Percentiles rank a stretch among this genome's conserved stretches.
phyloP scores from a whole-genome alignment of 768 basidiomycete species.

The Tephrocybe sp. region DNA sequence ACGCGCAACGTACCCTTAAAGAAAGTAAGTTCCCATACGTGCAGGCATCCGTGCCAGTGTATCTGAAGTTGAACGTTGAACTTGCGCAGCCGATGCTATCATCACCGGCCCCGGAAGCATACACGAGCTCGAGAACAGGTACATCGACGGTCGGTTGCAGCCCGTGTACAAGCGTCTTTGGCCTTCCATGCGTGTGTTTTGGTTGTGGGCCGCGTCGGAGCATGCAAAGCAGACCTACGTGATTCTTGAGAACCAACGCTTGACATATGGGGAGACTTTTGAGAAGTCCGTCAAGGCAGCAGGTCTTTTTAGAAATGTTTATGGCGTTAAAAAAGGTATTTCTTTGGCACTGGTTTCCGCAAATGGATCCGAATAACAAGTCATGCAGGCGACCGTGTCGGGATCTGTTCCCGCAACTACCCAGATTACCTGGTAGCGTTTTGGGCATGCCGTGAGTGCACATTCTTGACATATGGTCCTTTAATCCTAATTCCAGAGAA shows the following conservation, averaged over 20 bases:
- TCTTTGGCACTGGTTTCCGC: not conserved
- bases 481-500: not conserved
- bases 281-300: slow-evolving; percentile 34
- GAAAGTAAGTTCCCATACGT: slow-evolving; percentile 6
- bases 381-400: slow-evolving; percentile 37
- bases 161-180: slow-evolving; percentile 53
- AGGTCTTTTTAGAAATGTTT: slow-evolving; percentile 33
- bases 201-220: slow-evolving; percentile 34
- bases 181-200: slow-evolving; percentile 47
- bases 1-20: slow-evolving; percentile 11
- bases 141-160: slow-evolving; percentile 42
- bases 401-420: slow-evolving; percentile 46
- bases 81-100: slow-evolving; percentile 28
- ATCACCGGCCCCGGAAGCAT: slow-evolving; percentile 35
- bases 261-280: slow-evolving; percentile 39
- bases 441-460: slow-evolving; percentile 43
- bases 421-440: slow-evolving; percentile 44
- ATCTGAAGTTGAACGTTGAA: not conserved
- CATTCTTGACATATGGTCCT: not conserved
- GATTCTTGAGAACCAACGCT: slow-evolving; percentile 46
- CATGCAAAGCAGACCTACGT: slow-evolving; percentile 41
- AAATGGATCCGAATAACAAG: not conserved
- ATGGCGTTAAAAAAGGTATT: slow-evolving; percentile 46
- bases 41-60: not conserved
- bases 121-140: slow-evolving; percentile 39